A percentile compares a stretch with the other conserved stretches of the same genome.
Evolutionary conservation across 2,329 filamentous ascomycete species (phyloP).

Genomic region (Cladophialophora bantiana): DNA sequence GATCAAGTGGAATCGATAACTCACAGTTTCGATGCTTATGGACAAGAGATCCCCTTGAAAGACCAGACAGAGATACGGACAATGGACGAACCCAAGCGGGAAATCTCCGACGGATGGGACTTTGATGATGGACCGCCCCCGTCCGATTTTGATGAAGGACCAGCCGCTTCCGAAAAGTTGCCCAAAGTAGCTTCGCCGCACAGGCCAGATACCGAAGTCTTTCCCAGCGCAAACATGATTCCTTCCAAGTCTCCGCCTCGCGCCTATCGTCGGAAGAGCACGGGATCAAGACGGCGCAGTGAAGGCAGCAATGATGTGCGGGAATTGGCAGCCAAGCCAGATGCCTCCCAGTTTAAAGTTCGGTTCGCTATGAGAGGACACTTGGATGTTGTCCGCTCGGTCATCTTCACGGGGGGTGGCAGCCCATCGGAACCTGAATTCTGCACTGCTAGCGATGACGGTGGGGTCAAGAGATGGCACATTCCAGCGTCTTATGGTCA

Average conservation of each 20-base stretch:
- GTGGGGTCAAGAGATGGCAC: conserved; percentile 95
- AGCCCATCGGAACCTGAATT: conserved; percentile 96
- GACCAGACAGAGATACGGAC: conserved; percentile 57
- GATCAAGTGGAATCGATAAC: conserved; percentile 65
- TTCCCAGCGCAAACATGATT: conserved; percentile 79
- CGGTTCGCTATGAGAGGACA: conserved; percentile 91
- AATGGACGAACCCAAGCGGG: conserved; percentile 42
- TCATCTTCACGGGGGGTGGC: conserved; percentile 96
- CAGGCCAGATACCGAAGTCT: conserved; percentile 84
- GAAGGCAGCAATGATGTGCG: conserved; percentile 70
- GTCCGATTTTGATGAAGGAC: conserved; percentile 81
- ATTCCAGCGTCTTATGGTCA: conserved; percentile 74
- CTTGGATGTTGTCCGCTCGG: conserved; percentile 88
- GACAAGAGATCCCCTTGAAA: conserved; percentile 56
- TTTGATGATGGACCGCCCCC: conserved; percentile 77
- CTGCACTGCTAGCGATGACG: conserved; percentile 94
- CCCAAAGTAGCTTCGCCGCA: conserved; percentile 60
- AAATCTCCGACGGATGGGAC: conserved; percentile 82
- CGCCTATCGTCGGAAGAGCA: conserved; percentile 78
- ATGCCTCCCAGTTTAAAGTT: conserved; percentile 84
- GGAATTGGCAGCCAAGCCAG: conserved; percentile 62
- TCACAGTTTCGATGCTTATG: conserved; percentile 66
- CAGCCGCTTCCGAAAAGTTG: conserved; percentile 55
- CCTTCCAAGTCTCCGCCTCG: conserved; percentile 81
- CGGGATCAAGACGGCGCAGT: conserved; percentile 71